Conservation (phyloP, 306 rosid genomes). For the Albizia julibrissin region DNA sequence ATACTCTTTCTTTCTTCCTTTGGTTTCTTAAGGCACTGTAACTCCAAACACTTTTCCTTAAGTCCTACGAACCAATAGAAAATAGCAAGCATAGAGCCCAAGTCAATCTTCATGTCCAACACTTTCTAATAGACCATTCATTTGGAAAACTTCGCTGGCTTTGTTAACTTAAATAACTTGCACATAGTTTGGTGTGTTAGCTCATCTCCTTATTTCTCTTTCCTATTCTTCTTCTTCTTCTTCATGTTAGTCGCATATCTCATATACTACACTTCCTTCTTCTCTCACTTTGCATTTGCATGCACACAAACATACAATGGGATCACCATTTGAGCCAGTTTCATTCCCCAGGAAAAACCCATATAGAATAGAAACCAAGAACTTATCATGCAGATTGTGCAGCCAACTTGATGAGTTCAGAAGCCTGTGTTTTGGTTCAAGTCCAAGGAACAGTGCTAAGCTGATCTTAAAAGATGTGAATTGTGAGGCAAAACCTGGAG, state of each 20-base stretch:
- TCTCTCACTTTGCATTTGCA: slow-evolving; percentile 43
- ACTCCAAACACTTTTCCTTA: slow-evolving; percentile 29
- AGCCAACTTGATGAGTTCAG: slow-evolving; percentile 53
- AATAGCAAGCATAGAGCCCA: slow-evolving; percentile 25
- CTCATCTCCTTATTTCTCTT: slow-evolving; percentile 58
- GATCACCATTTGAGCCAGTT: slow-evolving; percentile 44
- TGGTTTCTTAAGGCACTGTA: slow-evolving; percentile 41
- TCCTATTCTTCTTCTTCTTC: slow-evolving; percentile 9
- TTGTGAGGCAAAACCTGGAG: slow-evolving; percentile 82
- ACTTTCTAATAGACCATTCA: slow-evolving; percentile 31
- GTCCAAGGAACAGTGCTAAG: slow-evolving; percentile 41
- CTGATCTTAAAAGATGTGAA: slow-evolving; percentile 73
- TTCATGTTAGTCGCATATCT: slow-evolving; percentile 30
- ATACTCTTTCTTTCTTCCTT: slow-evolving; percentile 16
- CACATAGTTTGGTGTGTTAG: slow-evolving; percentile 78
- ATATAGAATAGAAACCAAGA: slow-evolving; percentile 62
- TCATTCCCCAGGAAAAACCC: slow-evolving; percentile 46
- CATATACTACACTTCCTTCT: slow-evolving; percentile 28
- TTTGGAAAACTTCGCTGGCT: slow-evolving; percentile 34
- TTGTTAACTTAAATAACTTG: slow-evolving; percentile 40
- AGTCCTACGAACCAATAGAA: slow-evolving; percentile 33
- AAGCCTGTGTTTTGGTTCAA: slow-evolving; percentile 48
- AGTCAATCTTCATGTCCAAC: slow-evolving; percentile 35
- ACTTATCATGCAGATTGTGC: slow-evolving; percentile 64
- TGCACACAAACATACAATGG: slow-evolving; percentile 48